Conservation (phyloP, 2,329 filamentous ascomycete species). For the Balansia obtecta region DNA sequence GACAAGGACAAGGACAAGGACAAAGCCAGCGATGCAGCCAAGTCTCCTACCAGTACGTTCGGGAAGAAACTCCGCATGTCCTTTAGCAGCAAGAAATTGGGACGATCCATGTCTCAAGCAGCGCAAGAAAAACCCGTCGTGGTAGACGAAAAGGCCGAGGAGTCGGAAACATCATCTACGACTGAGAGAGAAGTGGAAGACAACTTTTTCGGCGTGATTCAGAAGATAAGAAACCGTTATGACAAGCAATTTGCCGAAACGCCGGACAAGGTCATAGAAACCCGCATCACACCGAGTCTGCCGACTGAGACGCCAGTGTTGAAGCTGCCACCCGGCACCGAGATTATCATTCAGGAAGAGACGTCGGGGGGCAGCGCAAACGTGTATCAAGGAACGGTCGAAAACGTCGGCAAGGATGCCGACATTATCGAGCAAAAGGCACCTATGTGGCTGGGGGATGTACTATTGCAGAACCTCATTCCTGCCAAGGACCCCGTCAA, state of each 20-base stretch:
- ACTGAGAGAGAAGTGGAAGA: slow-evolving; percentile 66
- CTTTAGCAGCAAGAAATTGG: slow-evolving; percentile 75
- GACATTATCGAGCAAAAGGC: slow-evolving; percentile 77
- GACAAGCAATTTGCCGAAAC: slow-evolving; percentile 50
- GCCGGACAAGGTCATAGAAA: slow-evolving; percentile 43
- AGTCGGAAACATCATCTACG: slow-evolving; percentile 49
- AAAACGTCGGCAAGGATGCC: slow-evolving; percentile 60
- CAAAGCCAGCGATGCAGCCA: slow-evolving; percentile 37
- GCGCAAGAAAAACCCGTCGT: slow-evolving; percentile 59
- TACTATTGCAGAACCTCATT: slow-evolving; percentile 70
- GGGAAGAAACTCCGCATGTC: slow-evolving; percentile 79
- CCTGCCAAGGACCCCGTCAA: slow-evolving; percentile 88
- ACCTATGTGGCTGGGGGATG: slow-evolving; percentile 85
- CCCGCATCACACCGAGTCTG: slow-evolving; percentile 54
- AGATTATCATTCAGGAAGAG: slow-evolving; percentile 58
- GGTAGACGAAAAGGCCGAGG: slow-evolving; percentile 64
- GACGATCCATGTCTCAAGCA: slow-evolving; percentile 46
- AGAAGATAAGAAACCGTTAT: slow-evolving; percentile 62
- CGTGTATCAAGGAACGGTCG: slow-evolving; percentile 82
- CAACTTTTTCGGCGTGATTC: slow-evolving; percentile 58
- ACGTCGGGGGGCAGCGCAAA: slow-evolving; percentile 61
- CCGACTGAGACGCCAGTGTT: slow-evolving; percentile 65
- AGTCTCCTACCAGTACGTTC: slow-evolving; percentile 52
- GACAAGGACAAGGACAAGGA: slow-evolving; percentile 32
- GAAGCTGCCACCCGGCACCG: slow-evolving; percentile 55